Conservation (phyloP, 768 basidiomycete genomes). For the Hericium coralloides region DNA sequence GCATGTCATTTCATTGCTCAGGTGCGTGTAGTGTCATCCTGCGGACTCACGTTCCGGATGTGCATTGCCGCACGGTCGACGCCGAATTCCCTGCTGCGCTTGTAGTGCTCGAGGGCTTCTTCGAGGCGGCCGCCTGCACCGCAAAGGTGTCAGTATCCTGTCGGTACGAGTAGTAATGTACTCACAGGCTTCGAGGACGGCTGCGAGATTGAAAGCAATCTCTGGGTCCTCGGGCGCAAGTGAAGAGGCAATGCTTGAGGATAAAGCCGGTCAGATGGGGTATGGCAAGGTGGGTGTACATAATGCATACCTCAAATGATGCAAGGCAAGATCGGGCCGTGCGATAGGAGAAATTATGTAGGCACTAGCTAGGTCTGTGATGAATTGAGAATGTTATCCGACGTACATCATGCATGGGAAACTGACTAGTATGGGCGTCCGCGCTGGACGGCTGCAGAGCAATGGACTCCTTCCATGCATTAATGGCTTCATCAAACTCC, state of each 20-base stretch:
- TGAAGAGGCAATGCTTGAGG: slow-evolving; percentile 65
- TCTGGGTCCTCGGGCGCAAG: slow-evolving; percentile 85
- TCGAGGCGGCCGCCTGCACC: slow-evolving; percentile 64
- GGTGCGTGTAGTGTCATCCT: slow-evolving; percentile 1
- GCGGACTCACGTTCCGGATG: slow-evolving; percentile 61
- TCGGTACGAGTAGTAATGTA: slow-evolving; percentile 1
- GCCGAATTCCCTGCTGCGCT: slow-evolving; percentile 66
- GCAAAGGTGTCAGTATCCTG: background rate
- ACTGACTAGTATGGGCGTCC: slow-evolving; percentile 81
- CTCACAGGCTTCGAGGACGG: slow-evolving; percentile 83
- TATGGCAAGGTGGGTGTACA: slow-evolving; percentile 21
- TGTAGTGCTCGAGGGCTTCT: slow-evolving; percentile 75
- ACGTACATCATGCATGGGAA: slow-evolving; percentile 2
- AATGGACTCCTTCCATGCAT: slow-evolving; percentile 82
- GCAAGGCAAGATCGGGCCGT: slow-evolving; percentile 78
- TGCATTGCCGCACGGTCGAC: slow-evolving; percentile 78
- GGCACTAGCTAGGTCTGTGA: slow-evolving; percentile 75
- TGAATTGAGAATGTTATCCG: background rate
- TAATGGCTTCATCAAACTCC: slow-evolving; percentile 81
- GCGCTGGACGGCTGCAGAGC: slow-evolving; percentile 73
- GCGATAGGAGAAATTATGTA: slow-evolving; percentile 76
- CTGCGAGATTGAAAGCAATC: slow-evolving; percentile 86
- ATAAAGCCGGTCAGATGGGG: slow-evolving; percentile 20
- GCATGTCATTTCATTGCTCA: slow-evolving; percentile 11
- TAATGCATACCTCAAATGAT: slow-evolving; percentile 64